Percentiles rank a stretch among this genome's conserved stretches.
Evolutionary conservation across 495 filamentous ascomycete species (phyloP).

Genomic region (Aspergillus olivimuriae): DNA sequence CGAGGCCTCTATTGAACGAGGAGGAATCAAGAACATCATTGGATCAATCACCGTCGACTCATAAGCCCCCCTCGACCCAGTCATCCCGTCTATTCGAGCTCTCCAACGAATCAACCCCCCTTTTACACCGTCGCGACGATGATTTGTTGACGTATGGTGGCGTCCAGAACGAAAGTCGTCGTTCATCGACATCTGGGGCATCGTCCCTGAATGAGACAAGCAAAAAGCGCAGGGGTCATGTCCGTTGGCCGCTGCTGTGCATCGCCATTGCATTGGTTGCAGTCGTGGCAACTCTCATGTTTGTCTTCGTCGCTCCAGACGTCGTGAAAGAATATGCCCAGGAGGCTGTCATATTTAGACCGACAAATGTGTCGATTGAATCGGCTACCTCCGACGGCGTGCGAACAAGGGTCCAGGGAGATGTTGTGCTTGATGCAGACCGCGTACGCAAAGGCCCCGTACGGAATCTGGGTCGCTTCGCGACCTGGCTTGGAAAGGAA

Average conservation of each 20-base stretch:
- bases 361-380: constrained; percentile 74
- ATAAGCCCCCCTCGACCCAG: constrained; percentile 5
- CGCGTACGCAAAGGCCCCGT: constrained; percentile 64
- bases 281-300: constrained; percentile 46
- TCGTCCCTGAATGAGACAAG: constrained; percentile 7
- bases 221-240: constrained; percentile 22
- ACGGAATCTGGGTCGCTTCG: constrained; percentile 64
- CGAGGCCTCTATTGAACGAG: constrained; percentile 24
- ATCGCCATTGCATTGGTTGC: constrained; percentile 44
- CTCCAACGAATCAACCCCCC: constrained; percentile 39
- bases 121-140: constrained; percentile 33
- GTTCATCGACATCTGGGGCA: constrained; percentile 13
- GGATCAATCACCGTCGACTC: constrained; percentile 8
- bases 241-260: constrained; percentile 53
- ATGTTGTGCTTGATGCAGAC: constrained; percentile 69
- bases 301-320: constrained; percentile 74
- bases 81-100: constrained; percentile 23
- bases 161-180: constrained; percentile 12
- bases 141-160: constrained; percentile 30
- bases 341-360: constrained; percentile 72
- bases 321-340: constrained; percentile 78
- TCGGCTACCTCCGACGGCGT: constrained; percentile 74
- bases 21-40: constrained; percentile 14
- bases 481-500: constrained; percentile 74
- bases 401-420: constrained; percentile 68